Base-by-base conservation (phyloP, 192 early-diverging fungal species). In the Linnemannia elongata region DNA sequence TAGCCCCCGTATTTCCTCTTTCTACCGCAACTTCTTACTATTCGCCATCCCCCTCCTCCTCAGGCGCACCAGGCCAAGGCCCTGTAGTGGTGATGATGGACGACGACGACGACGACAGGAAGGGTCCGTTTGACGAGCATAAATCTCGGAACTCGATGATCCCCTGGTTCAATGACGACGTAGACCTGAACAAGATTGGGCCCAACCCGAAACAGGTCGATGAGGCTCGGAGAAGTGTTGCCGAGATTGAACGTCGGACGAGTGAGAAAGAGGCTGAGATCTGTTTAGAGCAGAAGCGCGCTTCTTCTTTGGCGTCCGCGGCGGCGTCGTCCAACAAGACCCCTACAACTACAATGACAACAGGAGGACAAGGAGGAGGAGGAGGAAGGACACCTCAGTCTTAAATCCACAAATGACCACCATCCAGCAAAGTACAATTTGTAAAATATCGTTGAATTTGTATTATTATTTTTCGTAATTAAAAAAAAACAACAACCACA, bases 41-140 rank as follows among this genome's bases (percentile, higher is more conserved):
- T 39, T 39, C 38, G 6, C 3, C 38, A 39, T 45, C 44, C 18
- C 6, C 49, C 49, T 52, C 49, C 39, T 49, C 44, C 49, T 20
- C 49, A 2, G 17, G 20, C 20, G 22, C 6, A 1, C 8, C 60
- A 66, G 27, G 60, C 7, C 27, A 66, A 66, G 12, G 30, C 12
- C 27, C 3, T 15, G 60, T 9, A 15, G 12, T 12, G 10, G 27
- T 24, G 42, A 24, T 0, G 33, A 73, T 20, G 6, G 38, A 39
- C 6, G 38, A 55, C 15, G 38, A 39, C 6, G 38, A 55, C 15
- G 27, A 66, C 30, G 27, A 66, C 10, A 66, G 4, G 9, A 55
- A 30, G 15, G 74, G 74, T 1, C 74, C 54, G 17, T 57, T 75
- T 38, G 74, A 75, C 54, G 74, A 75, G 47, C 27, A 35, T 9